phyloP scores from a whole-genome alignment of 2,329 filamentous ascomycete genomes.

The Xylariaceae sp. region DNA sequence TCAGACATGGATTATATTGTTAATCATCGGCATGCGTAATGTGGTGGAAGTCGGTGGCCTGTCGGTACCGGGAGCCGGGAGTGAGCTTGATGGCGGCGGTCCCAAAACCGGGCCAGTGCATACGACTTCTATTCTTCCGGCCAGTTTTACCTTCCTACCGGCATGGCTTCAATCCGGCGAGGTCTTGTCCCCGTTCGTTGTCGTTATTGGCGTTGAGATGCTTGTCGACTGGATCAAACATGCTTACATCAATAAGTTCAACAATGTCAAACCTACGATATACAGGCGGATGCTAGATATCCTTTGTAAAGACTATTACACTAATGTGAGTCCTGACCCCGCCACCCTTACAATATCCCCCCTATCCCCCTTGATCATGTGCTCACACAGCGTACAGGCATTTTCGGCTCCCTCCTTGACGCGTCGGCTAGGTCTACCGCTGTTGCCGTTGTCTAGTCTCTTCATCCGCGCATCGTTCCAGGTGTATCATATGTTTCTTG shows the following conservation, averaged over 20 bases:
- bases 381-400: constrained; percentile 47
- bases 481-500: constrained; percentile 97
- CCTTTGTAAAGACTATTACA: constrained; percentile 95
- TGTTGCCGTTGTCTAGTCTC: constrained; percentile 87
- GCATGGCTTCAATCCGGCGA: constrained; percentile 73
- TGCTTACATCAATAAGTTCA: constrained; percentile 97
- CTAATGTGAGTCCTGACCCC: constrained; percentile 57
- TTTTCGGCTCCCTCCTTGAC: constrained; percentile 89
- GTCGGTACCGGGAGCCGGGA: constrained; percentile 53
- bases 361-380: neutral
- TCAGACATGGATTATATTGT: constrained; percentile 93
- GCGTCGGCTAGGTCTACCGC: constrained; percentile 79
- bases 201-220: constrained; percentile 95
- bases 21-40: constrained; percentile 93
- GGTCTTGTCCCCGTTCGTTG: constrained; percentile 84
- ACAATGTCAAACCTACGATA: constrained; percentile 87
- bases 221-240: constrained; percentile 96
- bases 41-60: constrained; percentile 91
- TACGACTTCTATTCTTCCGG: constrained; percentile 71
- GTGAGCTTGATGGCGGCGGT: constrained; percentile 42
- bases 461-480: constrained; percentile 93
- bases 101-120: constrained; percentile 55
- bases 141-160: constrained; percentile 85
- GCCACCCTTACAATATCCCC: neutral
- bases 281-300: constrained; percentile 90